Base-by-base conservation (phyloP, 129 eudicot species). In the Pittosporum tobira region DNA sequence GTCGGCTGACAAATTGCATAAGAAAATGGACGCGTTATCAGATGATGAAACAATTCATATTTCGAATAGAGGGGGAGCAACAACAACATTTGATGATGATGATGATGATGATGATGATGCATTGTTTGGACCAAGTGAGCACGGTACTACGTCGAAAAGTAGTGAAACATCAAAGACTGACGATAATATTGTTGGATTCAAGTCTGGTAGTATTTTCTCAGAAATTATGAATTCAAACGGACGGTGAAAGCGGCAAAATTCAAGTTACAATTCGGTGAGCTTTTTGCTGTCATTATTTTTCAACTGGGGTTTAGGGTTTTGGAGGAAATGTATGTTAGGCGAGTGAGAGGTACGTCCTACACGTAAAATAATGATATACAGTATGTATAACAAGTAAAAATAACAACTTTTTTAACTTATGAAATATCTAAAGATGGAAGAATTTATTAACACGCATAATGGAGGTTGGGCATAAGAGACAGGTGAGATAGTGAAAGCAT, bases 241-340 rank as follows among this genome's bases (percentile, higher is more conserved):
- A 16, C 38, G 60, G n/a, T 60, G 20, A 45, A 4, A 13, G 22
- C 15, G 31, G 3, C 28, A 26, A 7, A 16, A 60, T 4, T 20
- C 22, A 8, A 4, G 51, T 47, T 8, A 4, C 23, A 18, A 24
- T 20, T 21, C n/a, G n/a, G n/a, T n/a, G n/a, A 22, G 22, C 25
- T 49, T 12, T 19, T 7, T 11, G 8, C 1, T 49, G 5, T 21
- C 25, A 49, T 0, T 4, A 20, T 22, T 19, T 12, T 49, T 5
- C 23, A 20, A 2, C 22, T 49, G 2, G 14, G 25, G 25, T 20
- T 0, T 18, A 49, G 20, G 7, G 12, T 21, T 49, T 12, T 30
- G 57, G 53, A 60, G 54, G 65, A 48, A 65, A 52, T 65, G 47
- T 75, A 65, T 75, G 42, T 43, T 60, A 40, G 20, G 48, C 25